Evolutionary conservation across 2,329 filamentous ascomycete species (phyloP).

Genomic region (Fusarium drepaniforme): DNA sequence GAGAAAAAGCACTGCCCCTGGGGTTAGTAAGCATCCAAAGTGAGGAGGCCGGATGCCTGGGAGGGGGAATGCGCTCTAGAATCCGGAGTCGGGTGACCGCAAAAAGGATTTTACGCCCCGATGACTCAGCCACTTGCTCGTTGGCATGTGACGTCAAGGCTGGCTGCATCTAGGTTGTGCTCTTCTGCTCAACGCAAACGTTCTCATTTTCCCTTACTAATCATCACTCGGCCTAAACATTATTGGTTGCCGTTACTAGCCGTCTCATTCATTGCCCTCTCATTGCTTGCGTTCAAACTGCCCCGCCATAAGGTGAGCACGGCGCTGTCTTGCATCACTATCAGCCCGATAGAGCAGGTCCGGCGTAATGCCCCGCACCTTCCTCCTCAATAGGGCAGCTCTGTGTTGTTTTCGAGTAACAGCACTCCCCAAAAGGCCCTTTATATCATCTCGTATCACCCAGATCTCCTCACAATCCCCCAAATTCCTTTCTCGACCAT

Average conservation of each 20-base stretch:
- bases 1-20: slow-evolving; percentile 20
- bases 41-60: neutral
- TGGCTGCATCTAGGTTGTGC: neutral
- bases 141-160: neutral
- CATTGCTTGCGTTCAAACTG: slow-evolving; percentile 26
- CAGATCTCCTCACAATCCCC: slow-evolving; percentile 27
- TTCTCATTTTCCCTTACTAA: slow-evolving; percentile 38
- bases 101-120: slow-evolving; percentile 26
- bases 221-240: slow-evolving; percentile 23
- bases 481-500: slow-evolving; percentile 51
- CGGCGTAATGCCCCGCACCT: slow-evolving; percentile 61
- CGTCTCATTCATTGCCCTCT: slow-evolving; percentile 28
- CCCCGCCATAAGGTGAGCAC: slow-evolving; percentile 45
- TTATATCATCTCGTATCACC: slow-evolving; percentile 39
- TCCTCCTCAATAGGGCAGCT: slow-evolving; percentile 49
- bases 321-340: slow-evolving; percentile 37
- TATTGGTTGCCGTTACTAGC: slow-evolving; percentile 49
- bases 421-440: slow-evolving; percentile 40
- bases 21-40: slow-evolving; percentile 33
- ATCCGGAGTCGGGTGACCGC: neutral
- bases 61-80: neutral
- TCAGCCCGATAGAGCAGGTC: slow-evolving; percentile 43
- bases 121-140: neutral
- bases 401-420: slow-evolving; percentile 41
- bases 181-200: slow-evolving; percentile 12